These are phyloP conservation scores for Schoenoplectus triqueter DNA, from an alignment of 202 grass and related monocot species.

Conservation along the genomic window DNA sequence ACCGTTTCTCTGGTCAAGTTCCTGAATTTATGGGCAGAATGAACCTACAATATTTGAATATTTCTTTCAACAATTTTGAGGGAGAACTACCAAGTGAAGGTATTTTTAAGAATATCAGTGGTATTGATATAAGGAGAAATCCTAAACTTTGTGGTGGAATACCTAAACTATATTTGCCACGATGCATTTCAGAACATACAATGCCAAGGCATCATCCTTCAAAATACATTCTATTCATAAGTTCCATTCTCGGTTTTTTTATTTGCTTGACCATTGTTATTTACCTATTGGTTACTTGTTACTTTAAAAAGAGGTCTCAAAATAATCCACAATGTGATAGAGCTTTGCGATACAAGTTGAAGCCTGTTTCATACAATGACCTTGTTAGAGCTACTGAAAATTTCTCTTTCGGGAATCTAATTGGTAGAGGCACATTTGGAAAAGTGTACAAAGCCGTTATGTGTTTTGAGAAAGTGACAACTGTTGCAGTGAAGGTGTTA, in stretches of 20 bases:
- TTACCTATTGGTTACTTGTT: constrained; percentile 16
- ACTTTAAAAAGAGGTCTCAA: background rate
- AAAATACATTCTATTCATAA: background rate
- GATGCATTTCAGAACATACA: constrained; percentile 10
- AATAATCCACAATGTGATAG: background rate
- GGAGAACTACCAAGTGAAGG: constrained; percentile 41
- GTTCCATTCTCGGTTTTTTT: background rate
- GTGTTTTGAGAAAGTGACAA: constrained; percentile 21
- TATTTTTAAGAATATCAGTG: constrained; percentile 41
- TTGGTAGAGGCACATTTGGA: constrained; percentile 54
- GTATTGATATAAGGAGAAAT: constrained; percentile 38
- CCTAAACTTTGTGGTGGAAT: constrained; percentile 42
- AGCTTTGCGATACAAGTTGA: background rate
- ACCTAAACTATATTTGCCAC: constrained; percentile 36
- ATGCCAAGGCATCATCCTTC: background rate
- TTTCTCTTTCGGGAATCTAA: constrained; percentile 44
- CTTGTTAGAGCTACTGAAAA: constrained; percentile 44
- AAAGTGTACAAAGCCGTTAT: constrained; percentile 47
- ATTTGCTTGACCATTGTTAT: constrained; percentile 28
- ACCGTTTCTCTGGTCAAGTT: constrained; percentile 29
- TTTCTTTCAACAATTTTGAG: constrained; percentile 45
- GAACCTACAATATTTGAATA: constrained; percentile 40
- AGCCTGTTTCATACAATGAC: constrained; percentile 40
- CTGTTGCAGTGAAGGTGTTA: constrained; percentile 49
- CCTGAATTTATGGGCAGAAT: constrained; percentile 12